Percentiles rank a stretch among this genome's conserved stretches.
Conservation (phyloP, 1,284 basidiomycete genomes). For the Pisolithus thermaeus region DNA sequence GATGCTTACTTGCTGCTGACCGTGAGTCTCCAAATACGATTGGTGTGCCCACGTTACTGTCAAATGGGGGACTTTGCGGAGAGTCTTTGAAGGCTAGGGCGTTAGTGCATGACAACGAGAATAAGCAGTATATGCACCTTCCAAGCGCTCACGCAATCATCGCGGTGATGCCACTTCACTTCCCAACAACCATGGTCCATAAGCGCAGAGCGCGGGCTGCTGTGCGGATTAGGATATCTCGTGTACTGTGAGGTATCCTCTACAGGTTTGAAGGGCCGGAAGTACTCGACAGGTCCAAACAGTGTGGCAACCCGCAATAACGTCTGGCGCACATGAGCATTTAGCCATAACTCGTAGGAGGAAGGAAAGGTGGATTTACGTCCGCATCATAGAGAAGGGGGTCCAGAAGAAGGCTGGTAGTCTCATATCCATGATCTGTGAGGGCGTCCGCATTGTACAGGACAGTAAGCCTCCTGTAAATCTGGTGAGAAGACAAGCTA, state of each 20-base stretch:
- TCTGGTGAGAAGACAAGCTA: not conserved
- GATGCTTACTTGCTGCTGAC: constrained; percentile 4
- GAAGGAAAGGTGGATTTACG: constrained; percentile 31
- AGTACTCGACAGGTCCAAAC: constrained; percentile 54
- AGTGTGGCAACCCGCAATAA: constrained; percentile 41
- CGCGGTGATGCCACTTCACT: constrained; percentile 69
- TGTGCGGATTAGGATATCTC: constrained; percentile 45
- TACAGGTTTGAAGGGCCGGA: constrained; percentile 18
- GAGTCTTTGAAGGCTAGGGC: constrained; percentile 38
- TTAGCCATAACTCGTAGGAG: not conserved
- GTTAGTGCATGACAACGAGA: not conserved
- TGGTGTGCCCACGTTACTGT: constrained; percentile 77
- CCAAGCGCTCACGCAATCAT: constrained; percentile 65
- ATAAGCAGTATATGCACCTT: constrained; percentile 40
- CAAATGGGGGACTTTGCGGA: constrained; percentile 62
- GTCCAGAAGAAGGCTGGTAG: constrained; percentile 42
- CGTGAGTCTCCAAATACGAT: constrained; percentile 17
- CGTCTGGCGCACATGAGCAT: constrained; percentile 27
- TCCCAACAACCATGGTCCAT: constrained; percentile 67
- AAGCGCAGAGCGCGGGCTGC: constrained; percentile 41
- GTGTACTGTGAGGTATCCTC: constrained; percentile 14
- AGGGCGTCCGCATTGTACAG: constrained; percentile 53
- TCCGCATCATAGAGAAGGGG: constrained; percentile 54
- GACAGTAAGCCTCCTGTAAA: constrained; percentile 45
- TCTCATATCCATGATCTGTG: constrained; percentile 23